A percentile compares a stretch with the other conserved stretches of the same genome.
phyloP scores from a whole-genome alignment of 805 yeast species.

The Metschnikowia proteae region DNA sequence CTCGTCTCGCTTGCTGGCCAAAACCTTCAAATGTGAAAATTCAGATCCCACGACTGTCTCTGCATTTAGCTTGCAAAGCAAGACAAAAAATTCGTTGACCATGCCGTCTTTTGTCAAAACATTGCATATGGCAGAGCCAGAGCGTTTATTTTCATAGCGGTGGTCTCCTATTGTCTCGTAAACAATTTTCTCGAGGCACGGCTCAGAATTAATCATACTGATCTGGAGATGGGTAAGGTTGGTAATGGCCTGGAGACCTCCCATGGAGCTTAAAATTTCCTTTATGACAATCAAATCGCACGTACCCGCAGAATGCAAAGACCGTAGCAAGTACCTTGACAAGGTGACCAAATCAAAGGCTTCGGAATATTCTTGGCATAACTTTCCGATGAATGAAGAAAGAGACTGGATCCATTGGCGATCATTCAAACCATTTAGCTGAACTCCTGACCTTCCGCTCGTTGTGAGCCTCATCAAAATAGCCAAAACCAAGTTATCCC shows the following conservation, averaged over 20 bases:
- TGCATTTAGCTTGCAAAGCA: constrained; percentile 50
- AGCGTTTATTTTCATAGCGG: constrained; percentile 43
- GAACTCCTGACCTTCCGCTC: constrained; percentile 61
- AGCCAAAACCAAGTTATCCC: constrained; percentile 81
- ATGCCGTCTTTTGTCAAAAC: constrained; percentile 42
- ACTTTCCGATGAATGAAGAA: constrained; percentile 71
- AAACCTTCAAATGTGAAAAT: constrained; percentile 58
- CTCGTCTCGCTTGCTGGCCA: constrained; percentile 72
- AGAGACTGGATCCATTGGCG: constrained; percentile 84
- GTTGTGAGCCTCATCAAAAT: constrained; percentile 64
- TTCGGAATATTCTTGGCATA: constrained; percentile 51
- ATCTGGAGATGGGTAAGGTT: constrained; percentile 68
- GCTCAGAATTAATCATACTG: constrained; percentile 60
- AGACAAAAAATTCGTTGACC: constrained; percentile 61
- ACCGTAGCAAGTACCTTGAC: constrained; percentile 55
- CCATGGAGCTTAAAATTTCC: constrained; percentile 67
- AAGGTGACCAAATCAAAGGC: constrained; percentile 61
- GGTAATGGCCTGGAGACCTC: constrained; percentile 69
- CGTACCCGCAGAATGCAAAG: constrained; percentile 56
- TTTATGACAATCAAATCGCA: constrained; percentile 61
- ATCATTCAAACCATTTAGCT: constrained; percentile 75
- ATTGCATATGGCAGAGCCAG: constrained; percentile 50
- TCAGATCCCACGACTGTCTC: constrained; percentile 31
- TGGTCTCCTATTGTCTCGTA: constrained; percentile 57
- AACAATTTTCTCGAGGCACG: constrained; percentile 51